Conservation (phyloP, 768 basidiomycete species). For the Boletus vinaceobasis region DNA sequence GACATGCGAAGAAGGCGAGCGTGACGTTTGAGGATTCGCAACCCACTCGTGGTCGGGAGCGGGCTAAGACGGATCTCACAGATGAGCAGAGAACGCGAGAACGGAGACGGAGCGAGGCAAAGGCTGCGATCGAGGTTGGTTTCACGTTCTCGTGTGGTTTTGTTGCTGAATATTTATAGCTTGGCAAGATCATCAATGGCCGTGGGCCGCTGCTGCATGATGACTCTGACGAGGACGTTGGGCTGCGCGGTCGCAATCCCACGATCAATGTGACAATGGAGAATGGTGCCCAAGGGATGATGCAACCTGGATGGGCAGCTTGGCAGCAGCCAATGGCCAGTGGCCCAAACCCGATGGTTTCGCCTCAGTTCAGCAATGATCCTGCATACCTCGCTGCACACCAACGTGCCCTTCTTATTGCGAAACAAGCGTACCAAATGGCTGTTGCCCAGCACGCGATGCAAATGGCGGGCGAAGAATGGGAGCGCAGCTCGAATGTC, state of each 20-base stretch:
- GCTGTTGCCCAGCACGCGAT: constrained; percentile 90
- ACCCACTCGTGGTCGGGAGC: constrained; percentile 29
- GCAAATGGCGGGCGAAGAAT: constrained; percentile 85
- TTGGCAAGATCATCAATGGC: constrained; percentile 86
- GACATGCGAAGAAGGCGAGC: constrained; percentile 54
- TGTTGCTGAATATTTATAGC: constrained; percentile 38
- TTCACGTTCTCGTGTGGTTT: neutral
- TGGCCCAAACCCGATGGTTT: constrained; percentile 35
- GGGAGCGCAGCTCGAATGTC: constrained; percentile 74
- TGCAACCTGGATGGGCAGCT: constrained; percentile 33
- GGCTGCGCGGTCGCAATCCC: constrained; percentile 11
- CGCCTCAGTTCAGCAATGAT: constrained; percentile 44
- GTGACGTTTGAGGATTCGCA: constrained; percentile 65
- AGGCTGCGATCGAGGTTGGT: constrained; percentile 79
- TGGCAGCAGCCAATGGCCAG: constrained; percentile 30
- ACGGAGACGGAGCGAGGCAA: constrained; percentile 77
- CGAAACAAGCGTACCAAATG: constrained; percentile 88
- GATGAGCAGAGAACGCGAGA: constrained; percentile 62
- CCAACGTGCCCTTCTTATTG: constrained; percentile 82
- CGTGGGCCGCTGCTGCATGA: constrained; percentile 58
- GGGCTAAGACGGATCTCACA: constrained; percentile 28
- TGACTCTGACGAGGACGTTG: constrained; percentile 42
- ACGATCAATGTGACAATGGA: constrained; percentile 39
- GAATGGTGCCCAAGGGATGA: constrained; percentile 22
- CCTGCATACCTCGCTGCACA: constrained; percentile 67